A percentile compares a stretch with the other conserved stretches of the same genome.
Conservation (phyloP, 2,329 filamentous ascomycete genomes). For the Calonectria fujianensis region DNA sequence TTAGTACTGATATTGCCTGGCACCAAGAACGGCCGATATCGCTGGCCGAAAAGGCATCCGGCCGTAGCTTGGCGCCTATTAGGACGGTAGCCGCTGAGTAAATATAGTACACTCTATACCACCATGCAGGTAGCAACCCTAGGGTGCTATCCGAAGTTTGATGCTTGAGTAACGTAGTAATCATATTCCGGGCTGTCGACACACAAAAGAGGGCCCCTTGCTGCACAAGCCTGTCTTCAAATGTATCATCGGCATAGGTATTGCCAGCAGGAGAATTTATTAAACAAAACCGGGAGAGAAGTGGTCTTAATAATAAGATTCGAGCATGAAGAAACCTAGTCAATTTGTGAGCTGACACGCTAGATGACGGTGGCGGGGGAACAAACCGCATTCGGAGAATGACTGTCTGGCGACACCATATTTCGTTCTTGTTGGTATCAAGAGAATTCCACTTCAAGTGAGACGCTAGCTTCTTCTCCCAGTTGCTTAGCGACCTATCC, state of each 20-base stretch:
- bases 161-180: slow-evolving; percentile 56
- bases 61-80: slow-evolving; percentile 60
- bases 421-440: slow-evolving; percentile 47
- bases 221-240: slow-evolving; percentile 55
- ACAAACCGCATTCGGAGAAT: slow-evolving; percentile 60
- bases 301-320: slow-evolving; percentile 58
- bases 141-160: slow-evolving; percentile 58
- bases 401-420: slow-evolving; percentile 57
- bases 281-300: slow-evolving; percentile 59
- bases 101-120: slow-evolving; percentile 63
- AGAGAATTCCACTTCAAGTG: slow-evolving; percentile 50
- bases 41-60: slow-evolving; percentile 54
- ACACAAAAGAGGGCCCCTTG: slow-evolving; percentile 61
- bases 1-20: slow-evolving; percentile 58
- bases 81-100: slow-evolving; percentile 61
- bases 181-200: slow-evolving; percentile 58
- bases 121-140: slow-evolving; percentile 62
- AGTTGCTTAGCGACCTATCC: slow-evolving; percentile 57
- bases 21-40: slow-evolving; percentile 58
- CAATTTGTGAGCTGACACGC: neutral
- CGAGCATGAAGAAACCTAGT: slow-evolving; percentile 59
- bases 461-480: slow-evolving; percentile 56
- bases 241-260: slow-evolving; percentile 43
- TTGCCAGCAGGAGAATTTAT: slow-evolving; percentile 42
- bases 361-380: neutral